Evolutionary conservation across 2,329 filamentous ascomycete species (phyloP), one percentile per base, ranked within the genome.

Genomic region (Phoma sp.): DNA sequence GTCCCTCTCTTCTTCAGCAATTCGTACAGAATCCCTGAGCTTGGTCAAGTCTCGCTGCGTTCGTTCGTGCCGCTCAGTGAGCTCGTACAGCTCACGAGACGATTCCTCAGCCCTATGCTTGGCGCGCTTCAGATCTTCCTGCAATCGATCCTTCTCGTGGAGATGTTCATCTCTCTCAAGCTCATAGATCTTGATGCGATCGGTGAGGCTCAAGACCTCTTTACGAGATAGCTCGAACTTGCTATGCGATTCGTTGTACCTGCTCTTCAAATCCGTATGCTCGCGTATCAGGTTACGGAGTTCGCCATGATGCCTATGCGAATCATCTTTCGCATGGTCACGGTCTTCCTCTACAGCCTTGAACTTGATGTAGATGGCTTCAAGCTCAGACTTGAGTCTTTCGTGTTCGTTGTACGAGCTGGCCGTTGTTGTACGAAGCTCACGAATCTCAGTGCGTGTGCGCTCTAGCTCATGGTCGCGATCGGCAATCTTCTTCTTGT

Each of bases 261-360:
- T 67, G 57, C 65, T 67, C 58, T 69, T 65, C 35, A 69, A 36
- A 5, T 69, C 64, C 10, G 63, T 68, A 36, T 69, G 60, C 44
- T 68, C 63, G 10, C 63, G 63, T 13, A 60, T 24, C 10, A 70
- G 39, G 19, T 41, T 58, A 1, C 66, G 61, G 32, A 67, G 58
- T 13, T 70, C 67, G 24, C 43, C 47, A 25, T 65, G 65, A 25
- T 70, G 65, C 39, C 61, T 66, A 9, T 64, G 57, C 0, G 63
- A 59, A 35, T 70, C 65, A 2, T 60, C 44, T 9, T 57, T 60
- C 15, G 64, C 62, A 38, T 61, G 51, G 35, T 68, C 59, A 12
- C 66, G 60, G 22, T 67, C 60, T 22, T 60, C 61, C 38, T 68
- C 63, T 15, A 57, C 47, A 9, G 60, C 51, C 41, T 57, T 64